Evolutionary conservation across 1,284 basidiomycete species (phyloP), one percentile per base, ranked within the genome.

Genomic region (Pyrrhoderma noxium): DNA sequence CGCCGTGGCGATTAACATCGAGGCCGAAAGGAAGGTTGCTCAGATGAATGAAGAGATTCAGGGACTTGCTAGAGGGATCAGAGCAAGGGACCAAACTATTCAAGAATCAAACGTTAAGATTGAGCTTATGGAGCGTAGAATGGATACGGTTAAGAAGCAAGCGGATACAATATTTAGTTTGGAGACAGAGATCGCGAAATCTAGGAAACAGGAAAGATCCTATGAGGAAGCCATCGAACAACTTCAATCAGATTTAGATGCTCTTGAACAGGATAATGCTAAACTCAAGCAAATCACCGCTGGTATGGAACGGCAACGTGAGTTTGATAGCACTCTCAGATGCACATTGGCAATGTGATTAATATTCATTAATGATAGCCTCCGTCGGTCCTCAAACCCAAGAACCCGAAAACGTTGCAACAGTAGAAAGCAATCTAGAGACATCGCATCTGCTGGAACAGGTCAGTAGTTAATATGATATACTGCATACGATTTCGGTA

Each of bases 181-280:
- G 18, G 91, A 96, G 66, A 71, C 66, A 25, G 86, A 94, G 59
- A 74, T 98, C 1, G 68, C 74, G 25, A 93, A 93, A 65, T 79
- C 82, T 7, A 81, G 82, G 64, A 89, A 89, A 64, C 89, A 94
- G 62, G 91, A 95, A 65, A 77, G 85, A 56, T 83, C 86, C 22
- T 92, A 93, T 59, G 88, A 93, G 63, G 93, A 95, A 58, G 91
- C 92, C 1, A 89, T 97, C 71, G 93, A 94, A 59, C 89, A 92
- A 60, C 68, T 98, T 19, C 93, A 96, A 63, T 77, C 81, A 3
- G 95, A 99, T 61, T 68, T 95, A 56, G 93, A 97, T 64, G 65
- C 74, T 7, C 70, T 96, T 53, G 91, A 94, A 65, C 82, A 89
- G 63, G 92, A 96, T 59, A 92, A 93, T 64, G 79, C 75, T 3